Percentiles rank a stretch among this genome's conserved stretches.
Conservation (phyloP, 139 green algal genomes). For the Micractinium conductrix region DNA sequence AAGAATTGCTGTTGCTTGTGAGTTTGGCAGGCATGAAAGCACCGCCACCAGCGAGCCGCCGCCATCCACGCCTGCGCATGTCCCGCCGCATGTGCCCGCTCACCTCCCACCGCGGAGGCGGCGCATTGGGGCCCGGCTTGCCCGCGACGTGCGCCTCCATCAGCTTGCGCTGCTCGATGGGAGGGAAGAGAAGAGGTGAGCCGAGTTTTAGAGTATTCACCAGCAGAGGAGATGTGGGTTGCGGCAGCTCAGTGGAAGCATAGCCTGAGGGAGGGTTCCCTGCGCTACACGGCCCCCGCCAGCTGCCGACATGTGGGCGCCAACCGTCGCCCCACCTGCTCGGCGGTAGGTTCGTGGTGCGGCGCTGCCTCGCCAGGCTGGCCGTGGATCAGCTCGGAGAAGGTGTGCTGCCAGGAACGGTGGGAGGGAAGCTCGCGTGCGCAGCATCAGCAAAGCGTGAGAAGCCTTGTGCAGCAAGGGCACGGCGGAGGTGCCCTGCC, state of each 20-base stretch:
- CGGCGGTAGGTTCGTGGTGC: neutral
- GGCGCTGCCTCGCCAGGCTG: neutral
- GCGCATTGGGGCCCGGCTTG: neutral
- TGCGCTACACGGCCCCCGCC: too few species aligned
- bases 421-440: neutral
- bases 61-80: neutral
- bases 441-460: neutral
- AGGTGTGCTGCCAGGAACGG: neutral
- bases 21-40: neutral
- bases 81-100: neutral
- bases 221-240: too few species aligned
- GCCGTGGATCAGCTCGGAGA: neutral
- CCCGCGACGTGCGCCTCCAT: conserved; percentile 24
- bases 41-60: neutral
- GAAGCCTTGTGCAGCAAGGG: neutral
- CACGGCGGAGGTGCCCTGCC: too few species aligned
- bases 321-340: too few species aligned
- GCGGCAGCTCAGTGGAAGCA: too few species aligned
- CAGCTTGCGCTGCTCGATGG: neutral
- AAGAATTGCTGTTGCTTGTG: neutral
- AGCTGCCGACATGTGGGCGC: too few species aligned
- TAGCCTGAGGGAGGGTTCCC: too few species aligned
- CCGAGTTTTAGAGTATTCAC: too few species aligned
- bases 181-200: too few species aligned
- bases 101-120: neutral